These are phyloP conservation scores for Lipomyces mesembrius DNA, from an alignment of 805 yeast species.

Conservation along the genomic window DNA sequence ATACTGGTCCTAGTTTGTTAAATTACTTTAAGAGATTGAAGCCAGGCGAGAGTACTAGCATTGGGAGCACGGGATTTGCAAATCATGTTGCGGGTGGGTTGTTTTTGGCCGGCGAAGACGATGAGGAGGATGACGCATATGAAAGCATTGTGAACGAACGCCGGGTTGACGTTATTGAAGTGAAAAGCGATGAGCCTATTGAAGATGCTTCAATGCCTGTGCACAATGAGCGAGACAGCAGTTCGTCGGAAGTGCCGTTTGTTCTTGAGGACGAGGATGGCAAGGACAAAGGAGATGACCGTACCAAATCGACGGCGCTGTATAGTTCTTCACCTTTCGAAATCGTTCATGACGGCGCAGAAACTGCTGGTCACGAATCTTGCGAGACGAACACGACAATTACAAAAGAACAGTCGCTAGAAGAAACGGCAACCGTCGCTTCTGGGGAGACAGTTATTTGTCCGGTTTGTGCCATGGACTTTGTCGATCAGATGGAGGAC, in stretches of 20 bases:
- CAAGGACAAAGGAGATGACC: neutral
- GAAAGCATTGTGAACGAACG: neutral
- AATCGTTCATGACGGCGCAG: neutral
- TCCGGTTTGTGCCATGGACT: neutral
- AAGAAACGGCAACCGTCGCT: neutral
- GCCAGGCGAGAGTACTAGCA: neutral
- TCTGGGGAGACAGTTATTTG: neutral
- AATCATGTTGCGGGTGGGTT: neutral
- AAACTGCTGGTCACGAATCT: neutral
- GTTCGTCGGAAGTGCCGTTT: neutral
- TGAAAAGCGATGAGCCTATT: neutral
- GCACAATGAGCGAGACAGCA: neutral
- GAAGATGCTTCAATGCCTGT: neutral
- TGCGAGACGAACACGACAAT: neutral
- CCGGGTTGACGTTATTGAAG: neutral
- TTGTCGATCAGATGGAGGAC: neutral
- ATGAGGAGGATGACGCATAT: neutral
- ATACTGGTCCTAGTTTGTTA: slow-evolving; percentile 10
- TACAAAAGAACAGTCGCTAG: neutral
- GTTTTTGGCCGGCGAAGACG: neutral
- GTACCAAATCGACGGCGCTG: neutral
- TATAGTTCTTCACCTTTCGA: neutral
- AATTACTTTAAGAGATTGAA: slow-evolving; percentile 9
- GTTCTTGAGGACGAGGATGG: neutral
- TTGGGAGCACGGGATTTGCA: neutral